Evolutionary conservation across 345 rosid genomes (phyloP).

Genomic region (Cochlearia excelsa): DNA sequence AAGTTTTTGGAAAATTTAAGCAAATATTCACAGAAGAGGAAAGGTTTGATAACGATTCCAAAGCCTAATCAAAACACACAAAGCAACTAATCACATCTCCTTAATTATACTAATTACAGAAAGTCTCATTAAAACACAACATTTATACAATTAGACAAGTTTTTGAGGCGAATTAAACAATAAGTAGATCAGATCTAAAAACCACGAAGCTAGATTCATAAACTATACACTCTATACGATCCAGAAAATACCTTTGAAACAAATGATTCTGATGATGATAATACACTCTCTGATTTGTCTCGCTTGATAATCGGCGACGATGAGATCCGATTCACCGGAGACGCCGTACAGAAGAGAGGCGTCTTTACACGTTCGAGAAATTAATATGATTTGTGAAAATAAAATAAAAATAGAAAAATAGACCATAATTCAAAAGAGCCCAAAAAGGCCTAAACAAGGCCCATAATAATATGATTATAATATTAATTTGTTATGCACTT

Average conservation of each 20-base stretch:
- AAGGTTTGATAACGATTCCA: constrained; percentile 10
- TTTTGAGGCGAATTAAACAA: neutral
- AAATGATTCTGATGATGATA: neutral
- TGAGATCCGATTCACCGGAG: constrained; percentile 19
- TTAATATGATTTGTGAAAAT: no score
- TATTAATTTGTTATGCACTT: no score
- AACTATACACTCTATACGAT: no score
- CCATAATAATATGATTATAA: no score
- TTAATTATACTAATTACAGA: constrained; percentile 13
- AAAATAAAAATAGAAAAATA: no score
- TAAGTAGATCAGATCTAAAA: constrained; percentile 21
- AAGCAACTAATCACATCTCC: constrained; percentile 8
- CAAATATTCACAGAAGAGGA: constrained; percentile 27
- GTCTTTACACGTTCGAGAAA: constrained; percentile 17
- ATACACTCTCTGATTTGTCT: neutral
- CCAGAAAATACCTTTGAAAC: no score
- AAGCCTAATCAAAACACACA: constrained; percentile 5
- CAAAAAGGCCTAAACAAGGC: no score
- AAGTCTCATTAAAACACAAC: constrained; percentile 19
- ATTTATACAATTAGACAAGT: no score
- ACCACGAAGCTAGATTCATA: no score
- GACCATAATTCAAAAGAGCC: no score
- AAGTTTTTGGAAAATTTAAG: neutral
- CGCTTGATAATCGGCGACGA: constrained; percentile 12
- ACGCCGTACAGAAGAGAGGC: constrained; percentile 21